These are phyloP conservation scores for Venturia nashicola DNA, from an alignment of 2,329 filamentous ascomycete genomes.

Conservation along the genomic window DNA sequence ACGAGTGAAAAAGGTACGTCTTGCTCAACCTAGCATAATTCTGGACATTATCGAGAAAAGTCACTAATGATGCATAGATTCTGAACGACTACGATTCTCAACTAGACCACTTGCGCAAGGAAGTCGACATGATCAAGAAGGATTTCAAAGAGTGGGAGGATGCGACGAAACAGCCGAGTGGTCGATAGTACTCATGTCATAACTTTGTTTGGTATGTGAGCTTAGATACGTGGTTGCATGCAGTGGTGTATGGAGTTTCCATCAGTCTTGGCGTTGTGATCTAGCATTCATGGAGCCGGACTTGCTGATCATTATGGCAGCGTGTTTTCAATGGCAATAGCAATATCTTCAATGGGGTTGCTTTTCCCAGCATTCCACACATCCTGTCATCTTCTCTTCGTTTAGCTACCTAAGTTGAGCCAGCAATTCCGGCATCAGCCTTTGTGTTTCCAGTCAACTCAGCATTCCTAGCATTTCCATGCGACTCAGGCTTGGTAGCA, in stretches of 20 bases:
- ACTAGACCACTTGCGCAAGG: constrained; percentile 59
- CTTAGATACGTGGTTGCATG: background rate
- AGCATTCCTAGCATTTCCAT: constrained; percentile 16
- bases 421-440: background rate
- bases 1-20: constrained; percentile 60
- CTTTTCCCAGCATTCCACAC: too few relatives aligned
- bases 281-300: background rate
- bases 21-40: background rate
- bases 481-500: constrained; percentile 29
- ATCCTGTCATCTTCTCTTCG: background rate
- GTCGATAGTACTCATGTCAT: background rate
- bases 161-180: background rate
- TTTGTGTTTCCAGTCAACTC: background rate
- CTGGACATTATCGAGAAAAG: too few relatives aligned
- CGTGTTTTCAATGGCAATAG: too few relatives aligned
- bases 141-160: constrained; percentile 45
- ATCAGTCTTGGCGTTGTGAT: background rate
- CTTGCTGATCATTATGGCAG: too few relatives aligned
- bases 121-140: constrained; percentile 44
- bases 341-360: too few relatives aligned
- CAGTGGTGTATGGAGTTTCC: background rate
- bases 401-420: background rate
- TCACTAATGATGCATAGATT: constrained; percentile 37
- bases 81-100: constrained; percentile 74
- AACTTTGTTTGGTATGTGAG: background rate